phyloP scores from a whole-genome alignment of 202 grass and related monocot genomes.

The Carex sylvatica region DNA sequence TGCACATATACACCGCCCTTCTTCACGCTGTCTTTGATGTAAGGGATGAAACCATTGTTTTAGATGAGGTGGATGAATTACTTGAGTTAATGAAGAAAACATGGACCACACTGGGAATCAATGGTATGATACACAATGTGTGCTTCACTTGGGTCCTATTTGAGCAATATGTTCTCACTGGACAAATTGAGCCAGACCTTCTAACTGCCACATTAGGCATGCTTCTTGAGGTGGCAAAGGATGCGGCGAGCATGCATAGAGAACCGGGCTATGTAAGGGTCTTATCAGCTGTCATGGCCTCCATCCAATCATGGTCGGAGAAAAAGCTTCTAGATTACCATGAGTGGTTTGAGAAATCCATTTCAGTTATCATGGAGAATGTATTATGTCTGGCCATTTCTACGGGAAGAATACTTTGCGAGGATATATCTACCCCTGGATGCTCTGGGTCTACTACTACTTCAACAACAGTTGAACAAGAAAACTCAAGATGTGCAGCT shows the following conservation, averaged over 20 bases:
- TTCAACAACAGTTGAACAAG: constrained; percentile 20
- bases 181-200: constrained; percentile 49
- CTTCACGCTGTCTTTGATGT: constrained; percentile 49
- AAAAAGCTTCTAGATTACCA: constrained; percentile 66
- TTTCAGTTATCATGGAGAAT: constrained; percentile 37
- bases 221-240: constrained; percentile 48
- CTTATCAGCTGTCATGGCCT: constrained; percentile 38
- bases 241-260: constrained; percentile 24
- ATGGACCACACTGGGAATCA: constrained; percentile 52
- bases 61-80: constrained; percentile 76
- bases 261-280: constrained; percentile 52
- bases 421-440: constrained; percentile 31
- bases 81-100: constrained; percentile 60
- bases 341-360: constrained; percentile 35
- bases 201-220: constrained; percentile 50
- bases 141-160: constrained; percentile 74
- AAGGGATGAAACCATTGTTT: constrained; percentile 50
- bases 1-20: constrained; percentile 59
- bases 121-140: constrained; percentile 51
- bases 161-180: constrained; percentile 58
- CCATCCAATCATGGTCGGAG: constrained; percentile 54
- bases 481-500: constrained; percentile 5
- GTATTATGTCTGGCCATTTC: constrained; percentile 40
- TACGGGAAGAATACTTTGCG: constrained; percentile 37
- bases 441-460: constrained; percentile 11